Evolutionary conservation across 768 basidiomycete species (phyloP), one percentile per base, ranked within the genome.

Genomic region (Crepidotus variabilis): DNA sequence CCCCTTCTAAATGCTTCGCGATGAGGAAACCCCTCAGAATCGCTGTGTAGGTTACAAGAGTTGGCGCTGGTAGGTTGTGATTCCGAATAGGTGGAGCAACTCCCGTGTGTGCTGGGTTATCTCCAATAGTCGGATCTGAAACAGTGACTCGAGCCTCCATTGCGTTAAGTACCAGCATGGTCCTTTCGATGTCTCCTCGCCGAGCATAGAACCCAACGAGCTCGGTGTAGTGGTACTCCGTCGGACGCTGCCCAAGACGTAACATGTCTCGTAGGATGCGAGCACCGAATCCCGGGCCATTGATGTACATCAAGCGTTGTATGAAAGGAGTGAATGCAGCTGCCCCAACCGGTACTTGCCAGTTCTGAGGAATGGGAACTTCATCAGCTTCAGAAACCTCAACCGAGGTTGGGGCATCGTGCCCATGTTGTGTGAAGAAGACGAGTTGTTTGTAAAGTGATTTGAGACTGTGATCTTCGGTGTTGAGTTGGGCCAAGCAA

Each of bases 241-340:
- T 68, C 0, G 85, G 85, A 5, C 62, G 51, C 24, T 88, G 58
- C 3, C 78, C 78, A 0, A 78, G 62, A 6, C 61, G 51, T 2
- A 72, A 47, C 83, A 88, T 86, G 62, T 87, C 84, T n/a, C 59
- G 60, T 36, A 88, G 51, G 18, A 86, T 71, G 20, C 61, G 57
- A 0, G 71, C 62, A 0, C 78, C 81, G 24, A 65, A 63, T 4
- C 61, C 48, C 0, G 75, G 63, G 1, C 74, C 71, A 24, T 57
- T 60, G 2, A 63, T 51, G 4, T 60, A 53, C 51, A 74, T 72
- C 61, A 83, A 70, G 18, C 65, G 66, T 34, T 70, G 65, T 39
- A 87, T 67, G 64, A 88, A 88, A 0, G 82, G 76, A 0, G 74
- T 80, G 63, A 88, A 89, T 1, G 75, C 69, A 5, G 66, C 60